Percentiles rank a stretch among this genome's conserved stretches.
These are phyloP conservation scores for Endogone sp. DNA, from an alignment of 192 early-diverging fungal species.

Conservation along the genomic window DNA sequence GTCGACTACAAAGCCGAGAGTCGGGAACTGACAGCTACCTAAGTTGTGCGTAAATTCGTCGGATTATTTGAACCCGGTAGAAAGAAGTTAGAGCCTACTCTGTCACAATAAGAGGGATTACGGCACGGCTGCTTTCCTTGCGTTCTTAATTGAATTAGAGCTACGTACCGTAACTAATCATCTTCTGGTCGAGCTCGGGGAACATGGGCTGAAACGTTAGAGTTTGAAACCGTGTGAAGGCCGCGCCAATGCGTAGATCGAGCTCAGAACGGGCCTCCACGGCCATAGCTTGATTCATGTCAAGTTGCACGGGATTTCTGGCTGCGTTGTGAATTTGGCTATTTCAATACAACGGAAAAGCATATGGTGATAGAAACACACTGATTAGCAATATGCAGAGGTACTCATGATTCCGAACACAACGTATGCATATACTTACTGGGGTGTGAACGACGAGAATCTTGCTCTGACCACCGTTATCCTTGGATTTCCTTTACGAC, in stretches of 20 bases:
- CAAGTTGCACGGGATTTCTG: slow-evolving; percentile 64
- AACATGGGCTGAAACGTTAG: slow-evolving; percentile 57
- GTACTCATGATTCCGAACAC: neutral
- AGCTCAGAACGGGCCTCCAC: slow-evolving; percentile 85
- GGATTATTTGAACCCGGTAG: slow-evolving; percentile 1
- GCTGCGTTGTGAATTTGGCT: slow-evolving; percentile 80
- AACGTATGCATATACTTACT: slow-evolving; percentile 35
- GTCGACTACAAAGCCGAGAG: slow-evolving; percentile 93
- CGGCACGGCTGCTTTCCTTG: too few species aligned
- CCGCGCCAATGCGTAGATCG: slow-evolving; percentile 88
- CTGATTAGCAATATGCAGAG: neutral
- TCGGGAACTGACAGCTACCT: slow-evolving; percentile 96
- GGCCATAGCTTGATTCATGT: slow-evolving; percentile 69
- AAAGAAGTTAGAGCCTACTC: too few species aligned
- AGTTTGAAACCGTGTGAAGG: slow-evolving; percentile 92
- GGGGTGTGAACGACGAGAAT: slow-evolving; percentile 82
- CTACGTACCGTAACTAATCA: slow-evolving; percentile 79
- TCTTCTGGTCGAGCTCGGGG: slow-evolving; percentile 42
- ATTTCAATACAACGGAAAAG: neutral
- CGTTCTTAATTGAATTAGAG: neutral
- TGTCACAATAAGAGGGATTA: too few species aligned
- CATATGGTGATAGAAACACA: neutral
- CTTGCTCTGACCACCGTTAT: slow-evolving; percentile 77
- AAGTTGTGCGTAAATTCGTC: too few species aligned
- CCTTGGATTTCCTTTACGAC: slow-evolving; percentile 52